Percentiles rank a stretch among this genome's conserved stretches.
These are phyloP conservation scores for Lagenidium sp. DNA, from an alignment of 352 stramenopile species.

Conservation along the genomic window DNA sequence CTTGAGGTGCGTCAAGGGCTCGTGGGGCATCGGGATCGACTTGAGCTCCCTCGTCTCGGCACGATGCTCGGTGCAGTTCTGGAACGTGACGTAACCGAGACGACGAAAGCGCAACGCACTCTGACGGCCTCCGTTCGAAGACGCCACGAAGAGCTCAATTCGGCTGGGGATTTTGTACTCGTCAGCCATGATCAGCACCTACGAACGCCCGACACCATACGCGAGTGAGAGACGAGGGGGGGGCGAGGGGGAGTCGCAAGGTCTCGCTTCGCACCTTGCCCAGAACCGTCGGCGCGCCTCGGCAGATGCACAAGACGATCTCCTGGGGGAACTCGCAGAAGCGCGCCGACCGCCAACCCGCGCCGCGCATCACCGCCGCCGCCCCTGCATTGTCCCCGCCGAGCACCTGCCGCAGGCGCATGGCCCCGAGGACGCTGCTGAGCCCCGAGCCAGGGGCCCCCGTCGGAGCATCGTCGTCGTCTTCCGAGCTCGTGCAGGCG, in stretches of 20 bases:
- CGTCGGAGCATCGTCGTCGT: background rate
- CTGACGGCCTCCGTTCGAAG: background rate
- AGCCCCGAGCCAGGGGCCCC: too few relatives aligned
- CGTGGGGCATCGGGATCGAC: slow-evolving; percentile 19
- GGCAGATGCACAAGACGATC: slow-evolving; percentile 36
- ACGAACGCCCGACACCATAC: background rate
- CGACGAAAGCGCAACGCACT: slow-evolving; percentile 17
- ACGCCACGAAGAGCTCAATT: slow-evolving; percentile 33
- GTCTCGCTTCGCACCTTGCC: background rate
- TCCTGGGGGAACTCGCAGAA: slow-evolving; percentile 59
- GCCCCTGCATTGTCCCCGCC: background rate
- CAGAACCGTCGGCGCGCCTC: background rate
- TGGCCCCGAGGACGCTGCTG: too few relatives aligned
- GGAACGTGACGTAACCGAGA: slow-evolving; percentile 34
- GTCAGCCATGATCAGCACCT: slow-evolving; percentile 26
- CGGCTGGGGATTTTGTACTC: slow-evolving; percentile 31
- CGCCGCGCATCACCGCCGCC: background rate
- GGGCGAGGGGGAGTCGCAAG: too few relatives aligned
- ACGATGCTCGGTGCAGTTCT: slow-evolving; percentile 12
- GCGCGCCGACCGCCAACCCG: slow-evolving; percentile 36
- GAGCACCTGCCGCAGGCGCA: too few relatives aligned
- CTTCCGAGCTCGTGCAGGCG: background rate
- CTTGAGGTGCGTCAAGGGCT: slow-evolving; percentile 22
- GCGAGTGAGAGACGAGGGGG: too few relatives aligned
- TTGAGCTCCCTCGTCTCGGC: slow-evolving; percentile 35